phyloP scores from a whole-genome alignment of 2,329 filamentous ascomycete species.

The Geosmithia morbida region DNA sequence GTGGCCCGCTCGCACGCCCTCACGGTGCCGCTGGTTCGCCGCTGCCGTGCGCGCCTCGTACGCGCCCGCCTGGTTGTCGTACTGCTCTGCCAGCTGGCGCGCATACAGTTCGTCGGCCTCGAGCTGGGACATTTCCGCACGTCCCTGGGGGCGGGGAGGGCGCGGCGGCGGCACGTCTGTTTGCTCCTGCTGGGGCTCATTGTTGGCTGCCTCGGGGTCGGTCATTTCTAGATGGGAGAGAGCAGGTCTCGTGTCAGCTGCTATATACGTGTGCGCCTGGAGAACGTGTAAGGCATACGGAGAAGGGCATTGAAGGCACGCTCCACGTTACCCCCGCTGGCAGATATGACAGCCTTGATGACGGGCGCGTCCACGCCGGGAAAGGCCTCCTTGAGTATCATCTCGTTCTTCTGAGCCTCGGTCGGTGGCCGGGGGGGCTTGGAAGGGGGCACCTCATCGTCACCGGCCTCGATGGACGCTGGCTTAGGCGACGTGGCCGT shows the following conservation, averaged over 20 bases:
- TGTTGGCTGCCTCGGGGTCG: constrained; percentile 52
- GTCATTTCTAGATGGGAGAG: constrained; percentile 50
- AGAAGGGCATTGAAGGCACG: constrained; percentile 91
- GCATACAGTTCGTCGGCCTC: constrained; percentile 87
- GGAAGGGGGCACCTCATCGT: constrained; percentile 38
- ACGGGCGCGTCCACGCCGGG: constrained; percentile 67
- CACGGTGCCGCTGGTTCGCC: constrained; percentile 15
- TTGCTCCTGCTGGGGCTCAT: constrained; percentile 27
- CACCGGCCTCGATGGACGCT: constrained; percentile 5
- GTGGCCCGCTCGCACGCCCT: constrained; percentile 7
- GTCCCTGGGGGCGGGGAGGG: constrained; percentile 60
- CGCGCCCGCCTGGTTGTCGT: constrained; percentile 43
- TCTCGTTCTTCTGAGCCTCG: constrained; percentile 72
- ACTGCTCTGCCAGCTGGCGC: constrained; percentile 84
- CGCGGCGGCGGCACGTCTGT: constrained; percentile 47
- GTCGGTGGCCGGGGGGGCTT: constrained; percentile 78
- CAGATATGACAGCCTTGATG: constrained; percentile 74
- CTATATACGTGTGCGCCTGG: neutral
- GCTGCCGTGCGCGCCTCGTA: constrained; percentile 37
- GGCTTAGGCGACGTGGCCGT: constrained; percentile 4
- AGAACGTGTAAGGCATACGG: constrained; percentile 30
- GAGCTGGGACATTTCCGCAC: constrained; percentile 59
- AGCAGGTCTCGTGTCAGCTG: neutral
- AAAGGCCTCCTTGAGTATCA: constrained; percentile 87
- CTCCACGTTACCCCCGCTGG: constrained; percentile 78